Base-by-base conservation (phyloP, 2,329 filamentous ascomycete genomes). In the Uncinocarpus reesii region DNA sequence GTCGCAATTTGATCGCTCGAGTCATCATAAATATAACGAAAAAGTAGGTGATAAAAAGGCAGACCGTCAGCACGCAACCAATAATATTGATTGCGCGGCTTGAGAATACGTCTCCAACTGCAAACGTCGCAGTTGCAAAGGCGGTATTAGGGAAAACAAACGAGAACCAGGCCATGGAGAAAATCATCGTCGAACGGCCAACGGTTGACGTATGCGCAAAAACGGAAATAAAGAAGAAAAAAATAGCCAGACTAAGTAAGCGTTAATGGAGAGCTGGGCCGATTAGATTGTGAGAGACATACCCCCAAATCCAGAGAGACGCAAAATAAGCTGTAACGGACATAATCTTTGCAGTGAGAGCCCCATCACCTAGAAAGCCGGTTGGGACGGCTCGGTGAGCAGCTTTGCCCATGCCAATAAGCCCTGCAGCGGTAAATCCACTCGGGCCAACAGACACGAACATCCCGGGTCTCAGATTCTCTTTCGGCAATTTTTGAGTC, bases 81-180 rank as follows among this genome's bases (percentile, higher is more conserved):
- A 85, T 67, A 7, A 88, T 75, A 35, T 79, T 68, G 35, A 92
- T 76, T 0, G 79, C 74, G 4, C 65, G 62, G 55, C 72, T 78
- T 1, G 75, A 65, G 37, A 85, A 77, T 0, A 79, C 79, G 7
- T 73, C 71, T 0, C 78, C 83, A 42, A 92, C 75, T 1, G 81
- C 77, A 54, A 84, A 80, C 0, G 85, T 92, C 0, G 84, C 83
- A 0, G 81, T 84, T 31, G 76, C 77, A 51, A 87, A 66, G 0
- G 83, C 84, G 0, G 84, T 89, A 56, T 89, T 87, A 1, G 85
- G 84, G 58, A 89, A 89, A 4, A 89, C 75, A 63, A 89, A 90
- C 2, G 80, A 85, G 65, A 83, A 92, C 81, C 85, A 93, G 1
- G 81, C 86, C 84, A 92, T 89, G 15, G 84, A 81, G 58, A 89